A percentile compares a stretch with the other conserved stretches of the same genome.
These are phyloP conservation scores for Aspergillus homomorphus DNA, from an alignment of 495 filamentous ascomycete species.

Conservation along the genomic window DNA sequence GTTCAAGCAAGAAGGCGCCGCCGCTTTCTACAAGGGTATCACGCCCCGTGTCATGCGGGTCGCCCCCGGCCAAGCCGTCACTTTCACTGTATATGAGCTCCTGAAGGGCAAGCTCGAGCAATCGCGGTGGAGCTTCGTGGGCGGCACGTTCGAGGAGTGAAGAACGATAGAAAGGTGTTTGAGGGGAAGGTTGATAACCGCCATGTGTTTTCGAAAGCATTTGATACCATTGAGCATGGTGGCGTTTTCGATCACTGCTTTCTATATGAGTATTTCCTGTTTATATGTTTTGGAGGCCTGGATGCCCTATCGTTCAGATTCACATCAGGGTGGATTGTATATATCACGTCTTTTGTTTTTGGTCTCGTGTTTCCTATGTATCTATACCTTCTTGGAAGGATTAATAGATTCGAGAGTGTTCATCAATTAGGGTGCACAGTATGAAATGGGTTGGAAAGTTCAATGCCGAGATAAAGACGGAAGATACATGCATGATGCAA, in stretches of 20 bases:
- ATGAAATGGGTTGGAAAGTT: too few relatives aligned
- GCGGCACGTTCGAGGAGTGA: conserved; percentile 74
- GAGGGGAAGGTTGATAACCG: conserved; percentile 12
- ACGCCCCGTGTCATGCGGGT: conserved; percentile 97
- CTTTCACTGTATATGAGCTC: conserved; percentile 95
- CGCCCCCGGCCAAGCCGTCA: conserved; percentile 95
- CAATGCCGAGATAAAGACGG: too few relatives aligned
- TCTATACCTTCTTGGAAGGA: not conserved
- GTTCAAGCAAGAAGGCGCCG: conserved; percentile 92
- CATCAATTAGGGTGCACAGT: not conserved
- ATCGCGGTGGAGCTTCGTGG: conserved; percentile 60
- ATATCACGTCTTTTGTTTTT: not conserved
- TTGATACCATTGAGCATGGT: conserved; percentile 33
- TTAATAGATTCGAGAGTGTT: not conserved
- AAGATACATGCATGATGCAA: too few relatives aligned
- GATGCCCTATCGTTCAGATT: conserved; percentile 9
- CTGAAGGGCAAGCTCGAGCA: conserved; percentile 80
- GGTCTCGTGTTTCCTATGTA: not conserved
- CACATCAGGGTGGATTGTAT: conserved; percentile 12
- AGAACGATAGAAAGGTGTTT: conserved; percentile 11
- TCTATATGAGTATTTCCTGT: conserved; percentile 8
- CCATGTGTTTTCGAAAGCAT: conserved; percentile 29
- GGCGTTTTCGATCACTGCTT: conserved; percentile 28
- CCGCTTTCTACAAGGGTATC: conserved; percentile 98
- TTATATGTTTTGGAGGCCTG: conserved; percentile 16